These are phyloP conservation scores for Fermentozyma sake DNA, from an alignment of 1,139 yeast species.

Conservation along the genomic window DNA sequence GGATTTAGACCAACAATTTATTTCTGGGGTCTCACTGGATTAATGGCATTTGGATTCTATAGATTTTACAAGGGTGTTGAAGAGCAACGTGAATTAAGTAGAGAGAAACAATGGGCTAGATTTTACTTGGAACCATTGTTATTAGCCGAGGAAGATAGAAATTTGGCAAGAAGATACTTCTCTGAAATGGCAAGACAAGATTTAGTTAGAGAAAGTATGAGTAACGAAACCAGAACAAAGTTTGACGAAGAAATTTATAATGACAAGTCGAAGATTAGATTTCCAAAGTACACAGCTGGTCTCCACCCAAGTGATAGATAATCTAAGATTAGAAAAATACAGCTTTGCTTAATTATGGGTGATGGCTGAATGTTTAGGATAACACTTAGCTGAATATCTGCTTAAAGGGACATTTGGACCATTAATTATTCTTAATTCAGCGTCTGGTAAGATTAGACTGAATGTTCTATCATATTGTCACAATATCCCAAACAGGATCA, in stretches of 20 bases:
- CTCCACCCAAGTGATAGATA: conserved; percentile 33
- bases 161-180: conserved; percentile 65
- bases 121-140: conserved; percentile 70
- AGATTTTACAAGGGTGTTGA: conserved; percentile 62
- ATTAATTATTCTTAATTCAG: no score
- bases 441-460: no score
- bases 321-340: no score
- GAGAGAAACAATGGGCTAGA: conserved; percentile 79
- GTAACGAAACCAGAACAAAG: conserved; percentile 34
- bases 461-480: no score
- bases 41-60: conserved; percentile 73
- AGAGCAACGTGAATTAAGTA: conserved; percentile 69
- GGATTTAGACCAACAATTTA: conserved; percentile 79
- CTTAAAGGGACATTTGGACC: no score
- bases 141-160: conserved; percentile 81
- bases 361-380: no score
- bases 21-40: conserved; percentile 57
- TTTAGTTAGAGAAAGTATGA: conserved; percentile 41
- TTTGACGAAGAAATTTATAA: conserved; percentile 43
- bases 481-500: no score
- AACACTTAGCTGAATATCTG: no score
- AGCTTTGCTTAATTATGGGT: no score
- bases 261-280: conserved; percentile 44
- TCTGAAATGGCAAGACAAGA: conserved; percentile 69
- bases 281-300: conserved; percentile 44